Base-by-base conservation (phyloP, 129 eudicot genomes). In the Pulicaria dysenterica region DNA sequence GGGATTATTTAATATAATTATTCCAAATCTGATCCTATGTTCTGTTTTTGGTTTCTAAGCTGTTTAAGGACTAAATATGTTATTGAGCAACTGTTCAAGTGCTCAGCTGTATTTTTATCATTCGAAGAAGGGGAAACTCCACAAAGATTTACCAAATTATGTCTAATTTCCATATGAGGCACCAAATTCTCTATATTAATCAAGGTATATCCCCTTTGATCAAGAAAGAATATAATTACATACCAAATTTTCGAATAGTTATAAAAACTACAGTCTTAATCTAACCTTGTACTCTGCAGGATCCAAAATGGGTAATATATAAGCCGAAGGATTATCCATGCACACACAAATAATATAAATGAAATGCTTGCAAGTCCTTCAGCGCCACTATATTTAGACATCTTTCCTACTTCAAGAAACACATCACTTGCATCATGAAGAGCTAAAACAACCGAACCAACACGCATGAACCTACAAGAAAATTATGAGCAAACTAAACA, bases 281-380 rank as follows among this genome's bases (percentile, higher is more conserved):
- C 85, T 74, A 7, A 86, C 91, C 91, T 83, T 69, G 91, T 83
- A 61, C 91, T 86, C 74, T 83, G 45, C 7, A 86, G 76, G 41
- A 86, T 69, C 87, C 87, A 86, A 56, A 86, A 86, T 8, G 91
- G 88, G 74, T 61, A 86, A 58, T 57, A 83, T 5, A 67, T 80
- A 50, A 86, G 87, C 58, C 85, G 88, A 77, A 86, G 88, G 31
- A 86, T 39, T 45, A 80, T 19, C 91, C 91, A 86, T n/a, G 88
- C 79, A 19, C 77, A 12, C 17, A 81, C 85, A 50, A 86, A 86
- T 59, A 83, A 69, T 54, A 80, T 61, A 79, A 86, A 86, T 16
- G 85, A 77, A 48, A 80, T 14, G 59, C 85, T 75, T 34, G 91
- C 91, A 1, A 86, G 75, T 11, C 58, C 24, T 70, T 86, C 83